These are phyloP conservation scores for Aspergillus pseudoglaucus DNA, from an alignment of 2,329 filamentous ascomycete genomes.

Conservation along the genomic window DNA sequence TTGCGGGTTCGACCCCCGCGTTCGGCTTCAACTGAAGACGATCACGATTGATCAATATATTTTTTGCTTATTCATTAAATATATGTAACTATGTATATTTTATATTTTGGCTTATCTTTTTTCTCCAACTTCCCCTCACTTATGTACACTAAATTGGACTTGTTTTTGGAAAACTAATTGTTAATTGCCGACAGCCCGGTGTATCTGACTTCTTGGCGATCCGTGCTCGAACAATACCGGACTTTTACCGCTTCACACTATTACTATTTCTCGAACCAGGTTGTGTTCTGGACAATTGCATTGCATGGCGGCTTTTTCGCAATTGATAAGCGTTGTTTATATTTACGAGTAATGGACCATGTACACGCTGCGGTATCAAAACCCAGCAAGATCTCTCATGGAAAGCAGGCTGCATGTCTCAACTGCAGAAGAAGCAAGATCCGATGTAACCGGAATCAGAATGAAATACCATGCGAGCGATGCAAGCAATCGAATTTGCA, in stretches of 20 bases:
- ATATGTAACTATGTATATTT: too few species aligned
- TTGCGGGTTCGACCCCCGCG: slow-evolving; percentile 36
- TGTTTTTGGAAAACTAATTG: too few species aligned
- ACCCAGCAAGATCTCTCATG: slow-evolving; percentile 10
- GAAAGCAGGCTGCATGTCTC: slow-evolving; percentile 50
- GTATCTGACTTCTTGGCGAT: too few species aligned
- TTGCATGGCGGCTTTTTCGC: too few species aligned
- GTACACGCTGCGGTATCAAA: background rate
- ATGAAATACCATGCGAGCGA: slow-evolving; percentile 52
- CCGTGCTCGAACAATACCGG: too few species aligned
- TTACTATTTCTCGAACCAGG: too few species aligned
- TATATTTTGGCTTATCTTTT: background rate
- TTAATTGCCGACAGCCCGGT: too few species aligned
- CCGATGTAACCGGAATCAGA: slow-evolving; percentile 54
- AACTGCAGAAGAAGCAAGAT: slow-evolving; percentile 63
- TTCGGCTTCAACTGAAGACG: slow-evolving; percentile 19
- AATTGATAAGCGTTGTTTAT: background rate
- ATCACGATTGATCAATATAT: background rate
- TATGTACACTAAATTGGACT: background rate
- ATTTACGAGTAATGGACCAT: background rate
- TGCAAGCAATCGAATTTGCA: slow-evolving; percentile 54
- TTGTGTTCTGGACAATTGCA: too few species aligned
- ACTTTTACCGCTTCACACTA: too few species aligned
- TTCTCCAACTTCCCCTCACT: background rate
- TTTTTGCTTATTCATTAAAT: background rate